Evolutionary conservation across 2,329 filamentous ascomycete species (phyloP), one percentile per base, ranked within the genome.

Genomic region (Pseudogymnoascus sp.): DNA sequence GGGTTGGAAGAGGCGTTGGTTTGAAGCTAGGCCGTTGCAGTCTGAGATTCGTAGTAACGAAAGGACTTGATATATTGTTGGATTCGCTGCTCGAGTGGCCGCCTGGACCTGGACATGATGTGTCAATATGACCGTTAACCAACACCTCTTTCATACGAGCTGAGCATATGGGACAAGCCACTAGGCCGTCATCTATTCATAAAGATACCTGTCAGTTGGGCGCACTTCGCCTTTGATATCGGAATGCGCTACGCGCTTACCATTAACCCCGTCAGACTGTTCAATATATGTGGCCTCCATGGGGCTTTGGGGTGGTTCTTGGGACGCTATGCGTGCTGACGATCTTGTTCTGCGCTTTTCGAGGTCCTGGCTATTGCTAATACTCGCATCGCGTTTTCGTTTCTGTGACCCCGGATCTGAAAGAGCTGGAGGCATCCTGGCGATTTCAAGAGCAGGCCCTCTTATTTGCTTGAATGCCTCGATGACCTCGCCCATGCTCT

Each of bases 401-500:
- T 89, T 92, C 1, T 78, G 75, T 2, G 75, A 74, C 8, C 66
- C 62, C 14, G 68, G 64, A 10, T 66, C 57, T 0, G 68, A 61
- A 14, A 69, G 54, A 31, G 70, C 68, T n/a, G 74, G 70, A n/a
- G 78, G 75, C 62, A 71, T 77, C 57, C 77, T 82, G 31, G 91
- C 92, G 70, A 92, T 79, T 0, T 82, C 79, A 25, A 97, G 75
- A 3, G 90, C 80, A 19, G 78, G 77, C 3, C 82, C 75, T 63
- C 93, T 82, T 4, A 86, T 85, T 62, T 80, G 82, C 68, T 84
- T 79, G 69, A 97, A 99, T 0, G 87, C 84, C 41, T 91, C 87
- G 7, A 96, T 90, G 1, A 93, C 82, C 73, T 98, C 93, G 72
- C 95, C 86, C 68, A 98, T 80, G 0, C 89, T 87, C 83, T 88